Percentiles rank a stretch among this genome's conserved stretches.
Conservation (phyloP, 2,329 filamentous ascomycete species). For the Colletotrichum tropicicola region DNA sequence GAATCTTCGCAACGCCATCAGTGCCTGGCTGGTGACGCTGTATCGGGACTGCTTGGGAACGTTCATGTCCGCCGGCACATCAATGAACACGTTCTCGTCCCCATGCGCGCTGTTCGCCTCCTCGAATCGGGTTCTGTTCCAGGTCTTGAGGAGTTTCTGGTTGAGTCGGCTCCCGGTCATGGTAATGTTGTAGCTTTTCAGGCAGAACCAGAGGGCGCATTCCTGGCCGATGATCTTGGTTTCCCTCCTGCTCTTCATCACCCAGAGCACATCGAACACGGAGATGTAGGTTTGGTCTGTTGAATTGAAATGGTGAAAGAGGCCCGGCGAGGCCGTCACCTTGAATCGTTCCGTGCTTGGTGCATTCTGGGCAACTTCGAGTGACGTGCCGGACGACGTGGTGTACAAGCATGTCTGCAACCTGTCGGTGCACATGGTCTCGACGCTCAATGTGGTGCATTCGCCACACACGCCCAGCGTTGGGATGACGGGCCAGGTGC, state of each 20-base stretch:
- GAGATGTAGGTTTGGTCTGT: constrained; percentile 42
- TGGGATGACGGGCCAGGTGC: constrained; percentile 46
- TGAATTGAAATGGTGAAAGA: constrained; percentile 25
- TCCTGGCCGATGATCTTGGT: constrained; percentile 37
- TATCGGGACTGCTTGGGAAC: constrained; percentile 37
- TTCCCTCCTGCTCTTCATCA: constrained; percentile 34
- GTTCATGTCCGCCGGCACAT: constrained; percentile 41
- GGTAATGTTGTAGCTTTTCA: constrained; percentile 40
- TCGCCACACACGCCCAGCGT: constrained; percentile 46
- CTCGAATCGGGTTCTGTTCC: constrained; percentile 40
- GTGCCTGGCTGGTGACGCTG: constrained; percentile 40
- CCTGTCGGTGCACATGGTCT: constrained; percentile 32
- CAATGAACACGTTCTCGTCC: constrained; percentile 42
- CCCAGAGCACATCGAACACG: constrained; percentile 44
- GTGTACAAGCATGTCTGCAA: constrained; percentile 39
- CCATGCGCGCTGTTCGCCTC: constrained; percentile 36
- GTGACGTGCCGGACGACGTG: constrained; percentile 38
- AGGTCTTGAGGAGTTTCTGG: constrained; percentile 36
- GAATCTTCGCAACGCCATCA: constrained; percentile 42
- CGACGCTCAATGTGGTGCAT: constrained; percentile 34
- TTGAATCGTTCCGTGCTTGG: constrained; percentile 38
- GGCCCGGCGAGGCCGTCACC: constrained; percentile 35
- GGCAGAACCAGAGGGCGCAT: constrained; percentile 48
- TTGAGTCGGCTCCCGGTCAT: constrained; percentile 39
- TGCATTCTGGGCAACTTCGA: constrained; percentile 33